Conservation (phyloP, 352 stramenopile genomes). For the Phytophthora quininea region DNA sequence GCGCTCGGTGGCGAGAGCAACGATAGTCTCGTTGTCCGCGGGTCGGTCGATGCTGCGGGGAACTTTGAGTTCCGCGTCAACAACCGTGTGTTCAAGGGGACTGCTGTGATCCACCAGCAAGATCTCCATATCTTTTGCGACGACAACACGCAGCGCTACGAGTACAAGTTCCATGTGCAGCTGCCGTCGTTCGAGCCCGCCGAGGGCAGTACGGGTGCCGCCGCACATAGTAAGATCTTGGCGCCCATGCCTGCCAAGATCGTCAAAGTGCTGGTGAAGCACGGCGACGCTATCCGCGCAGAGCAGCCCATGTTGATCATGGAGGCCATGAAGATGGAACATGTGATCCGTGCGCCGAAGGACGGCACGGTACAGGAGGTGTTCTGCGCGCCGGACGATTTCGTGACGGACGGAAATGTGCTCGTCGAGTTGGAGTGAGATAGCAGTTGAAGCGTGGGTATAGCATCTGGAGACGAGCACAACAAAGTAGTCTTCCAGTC, state of each 20-base stretch:
- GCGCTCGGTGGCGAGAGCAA: slow-evolving; percentile 27
- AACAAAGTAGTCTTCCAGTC: too few species aligned
- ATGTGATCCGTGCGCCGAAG: slow-evolving; percentile 76
- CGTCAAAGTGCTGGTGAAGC: slow-evolving; percentile 88
- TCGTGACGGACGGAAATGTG: slow-evolving; percentile 77
- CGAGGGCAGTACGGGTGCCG: slow-evolving; percentile 25
- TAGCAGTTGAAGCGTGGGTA: too few species aligned
- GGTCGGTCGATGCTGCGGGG: slow-evolving; percentile 43
- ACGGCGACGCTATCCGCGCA: slow-evolving; percentile 85
- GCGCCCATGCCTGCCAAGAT: slow-evolving; percentile 97
- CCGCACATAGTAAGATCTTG: slow-evolving; percentile 62
- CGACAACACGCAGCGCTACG: slow-evolving; percentile 71
- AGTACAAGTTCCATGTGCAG: slow-evolving; percentile 84
- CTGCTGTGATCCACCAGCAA: slow-evolving; percentile 67
- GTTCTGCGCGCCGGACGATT: slow-evolving; percentile 75
- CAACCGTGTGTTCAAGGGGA: slow-evolving; percentile 69
- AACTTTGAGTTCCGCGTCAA: slow-evolving; percentile 76
- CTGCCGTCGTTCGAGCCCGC: slow-evolving; percentile 53
- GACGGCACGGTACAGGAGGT: slow-evolving; percentile 75
- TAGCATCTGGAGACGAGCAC: too few species aligned
- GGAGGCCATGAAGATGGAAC: slow-evolving; percentile 99
- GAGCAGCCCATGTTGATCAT: slow-evolving; percentile 94
- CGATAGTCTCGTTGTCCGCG: slow-evolving; percentile 34
- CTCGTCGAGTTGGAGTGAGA: slow-evolving; percentile 67
- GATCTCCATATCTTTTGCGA: slow-evolving; percentile 82